These are phyloP conservation scores for Lathyrus sativus DNA, from an alignment of 306 rosid genomes.

Conservation along the genomic window DNA sequence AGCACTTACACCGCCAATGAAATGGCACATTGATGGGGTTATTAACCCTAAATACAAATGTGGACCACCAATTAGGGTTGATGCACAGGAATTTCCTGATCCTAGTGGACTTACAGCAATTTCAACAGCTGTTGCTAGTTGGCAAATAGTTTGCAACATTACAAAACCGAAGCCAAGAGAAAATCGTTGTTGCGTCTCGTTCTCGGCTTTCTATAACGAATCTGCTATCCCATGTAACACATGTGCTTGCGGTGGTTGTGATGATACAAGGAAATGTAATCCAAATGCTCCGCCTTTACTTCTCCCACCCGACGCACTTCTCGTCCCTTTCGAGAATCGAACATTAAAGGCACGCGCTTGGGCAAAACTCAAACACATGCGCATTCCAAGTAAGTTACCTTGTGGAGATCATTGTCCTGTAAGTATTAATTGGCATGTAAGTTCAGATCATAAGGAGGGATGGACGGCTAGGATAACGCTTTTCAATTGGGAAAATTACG, in stretches of 20 bases:
- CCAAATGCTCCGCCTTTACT: conserved; percentile 45
- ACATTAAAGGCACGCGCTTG: conserved; percentile 67
- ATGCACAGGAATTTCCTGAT: conserved; percentile 65
- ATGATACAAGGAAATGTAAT: conserved; percentile 44
- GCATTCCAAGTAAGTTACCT: conserved; percentile 51
- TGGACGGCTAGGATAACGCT: conserved; percentile 89
- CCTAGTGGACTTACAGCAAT: conserved; percentile 62
- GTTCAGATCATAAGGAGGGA: conserved; percentile 57
- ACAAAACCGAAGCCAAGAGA: conserved; percentile 57
- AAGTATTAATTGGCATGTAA: conserved; percentile 83
- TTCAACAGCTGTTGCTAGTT: conserved; percentile 58
- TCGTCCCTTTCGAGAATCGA: conserved; percentile 69
- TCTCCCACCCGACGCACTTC: conserved; percentile 68
- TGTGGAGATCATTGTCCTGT: conserved; percentile 83
- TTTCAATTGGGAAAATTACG: conserved; percentile 62
- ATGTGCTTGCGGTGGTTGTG: conserved; percentile 88
- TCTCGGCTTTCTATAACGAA: conserved; percentile 70
- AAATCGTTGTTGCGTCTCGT: conserved; percentile 72
- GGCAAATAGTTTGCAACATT: conserved; percentile 82
- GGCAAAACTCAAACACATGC: conserved; percentile 59
- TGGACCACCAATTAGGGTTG: conserved; percentile 63
- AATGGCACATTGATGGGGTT: conserved; percentile 65
- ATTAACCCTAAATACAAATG: conserved; percentile 72
- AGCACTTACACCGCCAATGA: conserved; percentile 67
- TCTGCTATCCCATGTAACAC: conserved; percentile 83